Base-by-base conservation (phyloP, 2,329 filamentous ascomycete genomes). In the Pezicula radicicola region DNA sequence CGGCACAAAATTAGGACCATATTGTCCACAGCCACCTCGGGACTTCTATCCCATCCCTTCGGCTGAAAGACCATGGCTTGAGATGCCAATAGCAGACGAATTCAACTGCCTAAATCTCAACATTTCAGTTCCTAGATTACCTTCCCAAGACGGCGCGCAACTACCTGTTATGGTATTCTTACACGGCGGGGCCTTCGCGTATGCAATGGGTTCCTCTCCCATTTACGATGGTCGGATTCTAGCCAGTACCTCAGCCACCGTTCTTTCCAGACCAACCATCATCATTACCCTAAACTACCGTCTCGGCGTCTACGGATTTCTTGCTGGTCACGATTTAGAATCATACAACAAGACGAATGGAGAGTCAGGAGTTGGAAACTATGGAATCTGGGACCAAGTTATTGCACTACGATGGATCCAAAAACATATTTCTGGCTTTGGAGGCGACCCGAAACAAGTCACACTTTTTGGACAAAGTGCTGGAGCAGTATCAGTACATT, bases 371-470 rank as follows among this genome's bases (percentile, higher is more conserved):
- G 68, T 67, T 9, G 66, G 73, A 6, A 81, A 81, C 57, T 73
- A 71, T 13, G 77, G 70, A 4, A 63, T 81, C 0, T 68, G 73
- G 53, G 78, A 82, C 52, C 79, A 82, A 59, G 70, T 76, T 5
- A 68, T 79, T 21, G 77, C 77, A 28, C 65, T 84, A 6, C 67
- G 80, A 57, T 84, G 80, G 80, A 72, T 82, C 5, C 71, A 77
- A 48, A 62, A 74, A 42, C 65, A 79, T 54, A 79, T 80, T 46
- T 66, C 73, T 56, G 62, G 71, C 13, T 82, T 81, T 56, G 78
- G 79, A 6, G 78, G 78, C 15, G 72, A 81, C 60, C 64, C 70
- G 0, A 62, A 67, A 2, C 66, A 68, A 10, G 70, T 79, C 42
- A 79, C 75, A 1, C 66, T 78, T 12, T 68, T 76, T 39, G 75